Conservation (phyloP, 768 basidiomycete species). For the Suillus hirtellus region DNA sequence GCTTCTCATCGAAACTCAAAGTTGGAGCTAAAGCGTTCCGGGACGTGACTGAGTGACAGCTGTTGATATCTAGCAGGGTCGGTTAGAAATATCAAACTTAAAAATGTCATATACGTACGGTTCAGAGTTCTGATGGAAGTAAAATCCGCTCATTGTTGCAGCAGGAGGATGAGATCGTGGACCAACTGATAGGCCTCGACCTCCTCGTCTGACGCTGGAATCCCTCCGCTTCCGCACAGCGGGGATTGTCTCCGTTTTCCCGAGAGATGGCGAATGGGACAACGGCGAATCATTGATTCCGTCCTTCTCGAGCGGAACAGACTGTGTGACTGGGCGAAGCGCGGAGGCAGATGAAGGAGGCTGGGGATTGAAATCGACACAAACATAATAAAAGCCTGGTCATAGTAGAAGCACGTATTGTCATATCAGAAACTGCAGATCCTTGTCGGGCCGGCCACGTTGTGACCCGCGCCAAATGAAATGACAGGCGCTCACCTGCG, state of each 20-base stretch:
- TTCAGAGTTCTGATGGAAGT: constrained; percentile 91
- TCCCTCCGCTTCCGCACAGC: constrained; percentile 39
- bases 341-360: constrained; percentile 37
- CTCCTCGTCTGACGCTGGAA: constrained; percentile 46
- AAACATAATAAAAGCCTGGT: constrained; percentile 91
- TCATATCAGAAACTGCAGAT: constrained; percentile 19
- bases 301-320: constrained; percentile 34
- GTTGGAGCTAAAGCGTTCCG: constrained; percentile 68
- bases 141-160: constrained; percentile 87
- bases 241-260: constrained; percentile 42
- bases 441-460: constrained; percentile 2
- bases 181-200: constrained; percentile 50
- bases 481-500: constrained; percentile 61
- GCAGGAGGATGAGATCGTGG: constrained; percentile 48
- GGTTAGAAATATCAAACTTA: constrained; percentile 9
- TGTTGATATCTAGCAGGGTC: constrained; percentile 74
- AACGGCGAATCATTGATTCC: constrained; percentile 29
- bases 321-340: constrained; percentile 35
- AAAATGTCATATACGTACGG: constrained; percentile 58
- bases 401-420: constrained; percentile 12
- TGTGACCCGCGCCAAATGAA: constrained; percentile 8
- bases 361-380: constrained; percentile 86
- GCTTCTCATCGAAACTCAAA: constrained; percentile 80
- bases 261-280: constrained; percentile 31
- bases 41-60: constrained; percentile 76